Conservation (phyloP, 805 yeast species). For the Hanseniaspora taiwanica region DNA sequence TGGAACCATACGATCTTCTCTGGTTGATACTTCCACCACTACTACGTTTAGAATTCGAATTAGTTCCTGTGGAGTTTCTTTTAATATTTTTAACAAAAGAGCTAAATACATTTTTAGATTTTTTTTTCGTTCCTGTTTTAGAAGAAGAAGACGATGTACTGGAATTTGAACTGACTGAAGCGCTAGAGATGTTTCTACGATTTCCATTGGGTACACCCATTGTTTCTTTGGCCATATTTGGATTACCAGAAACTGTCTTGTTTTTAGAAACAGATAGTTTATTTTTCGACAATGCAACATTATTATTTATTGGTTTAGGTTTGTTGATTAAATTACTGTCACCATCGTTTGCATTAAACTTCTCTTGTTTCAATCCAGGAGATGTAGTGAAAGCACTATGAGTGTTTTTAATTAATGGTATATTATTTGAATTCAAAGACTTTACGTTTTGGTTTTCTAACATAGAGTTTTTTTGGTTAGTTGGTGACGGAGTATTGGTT, state of each 20-base stretch:
- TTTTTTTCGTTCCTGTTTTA: too few species aligned
- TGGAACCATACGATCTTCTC: slow-evolving; percentile 8
- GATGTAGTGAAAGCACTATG: too few species aligned
- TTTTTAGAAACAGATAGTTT: too few species aligned
- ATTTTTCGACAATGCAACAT: too few species aligned
- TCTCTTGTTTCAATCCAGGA: too few species aligned
- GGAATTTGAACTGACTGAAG: slow-evolving; percentile 24
- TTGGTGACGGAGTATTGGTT: slow-evolving; percentile 2
- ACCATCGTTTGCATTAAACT: too few species aligned
- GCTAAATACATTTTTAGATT: slow-evolving; percentile 46
- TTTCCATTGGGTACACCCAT: too few species aligned
- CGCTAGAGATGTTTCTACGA: slow-evolving; percentile 7
- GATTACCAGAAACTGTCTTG: too few species aligned
- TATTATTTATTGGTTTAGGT: too few species aligned
- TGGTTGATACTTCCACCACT: slow-evolving; percentile 8
- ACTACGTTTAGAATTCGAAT: slow-evolving; percentile 14
- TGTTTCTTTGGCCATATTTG: too few species aligned
- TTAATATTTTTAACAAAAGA: slow-evolving; percentile 27
- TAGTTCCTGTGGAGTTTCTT: slow-evolving; percentile 20
- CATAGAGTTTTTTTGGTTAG: slow-evolving; percentile 2
- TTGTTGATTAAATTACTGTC: too few species aligned
- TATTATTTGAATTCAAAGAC: slow-evolving; percentile 5
- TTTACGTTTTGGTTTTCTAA: slow-evolving; percentile 7
- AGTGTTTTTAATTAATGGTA: too few species aligned
- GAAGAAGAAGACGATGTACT: slow-evolving; percentile 21